These are phyloP conservation scores for Fusarium sp. DNA, from an alignment of 2,329 filamentous ascomycete species.

Conservation along the genomic window DNA sequence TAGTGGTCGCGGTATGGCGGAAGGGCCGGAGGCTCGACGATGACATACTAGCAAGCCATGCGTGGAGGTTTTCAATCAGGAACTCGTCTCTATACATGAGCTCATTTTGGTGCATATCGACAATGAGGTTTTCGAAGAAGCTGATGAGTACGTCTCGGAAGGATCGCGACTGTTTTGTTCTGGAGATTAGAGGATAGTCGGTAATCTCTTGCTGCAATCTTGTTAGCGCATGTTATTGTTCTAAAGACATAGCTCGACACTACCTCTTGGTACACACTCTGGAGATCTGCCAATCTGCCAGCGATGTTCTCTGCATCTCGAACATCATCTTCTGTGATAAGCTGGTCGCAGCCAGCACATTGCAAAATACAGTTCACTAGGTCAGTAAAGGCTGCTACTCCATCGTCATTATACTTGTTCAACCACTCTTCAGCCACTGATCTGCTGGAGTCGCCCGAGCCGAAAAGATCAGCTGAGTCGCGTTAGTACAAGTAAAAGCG, in stretches of 20 bases:
- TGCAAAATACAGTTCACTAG: slow-evolving; percentile 75
- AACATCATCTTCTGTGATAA: slow-evolving; percentile 85
- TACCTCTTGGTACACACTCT: slow-evolving; percentile 86
- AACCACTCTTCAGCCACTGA: slow-evolving; percentile 72
- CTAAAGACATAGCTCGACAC: slow-evolving; percentile 6
- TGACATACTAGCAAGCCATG: slow-evolving; percentile 93
- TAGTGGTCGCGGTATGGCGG: slow-evolving; percentile 90
- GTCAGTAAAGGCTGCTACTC: slow-evolving; percentile 67
- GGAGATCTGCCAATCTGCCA: slow-evolving; percentile 82
- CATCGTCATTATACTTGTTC: slow-evolving; percentile 66
- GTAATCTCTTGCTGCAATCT: slow-evolving; percentile 74
- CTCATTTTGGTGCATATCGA: slow-evolving; percentile 83
- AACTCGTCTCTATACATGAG: slow-evolving; percentile 80
- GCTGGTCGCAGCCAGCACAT: slow-evolving; percentile 82
- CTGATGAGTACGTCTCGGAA: slow-evolving; percentile 82
- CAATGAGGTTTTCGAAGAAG: slow-evolving; percentile 83
- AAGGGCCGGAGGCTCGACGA: slow-evolving; percentile 89
- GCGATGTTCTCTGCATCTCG: slow-evolving; percentile 89
- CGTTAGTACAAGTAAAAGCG: slow-evolving; percentile 37
- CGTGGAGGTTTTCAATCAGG: slow-evolving; percentile 87
- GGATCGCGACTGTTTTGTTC: slow-evolving; percentile 77
- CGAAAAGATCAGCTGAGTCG: slow-evolving; percentile 70
- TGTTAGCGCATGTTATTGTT: slow-evolving; percentile 45
- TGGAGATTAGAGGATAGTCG: slow-evolving; percentile 92
- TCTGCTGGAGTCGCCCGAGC: slow-evolving; percentile 66